A percentile compares a stretch with the other conserved stretches of the same genome.
Conservation (phyloP, 2,329 filamentous ascomycete species). For the Harringtonia aguacate region DNA sequence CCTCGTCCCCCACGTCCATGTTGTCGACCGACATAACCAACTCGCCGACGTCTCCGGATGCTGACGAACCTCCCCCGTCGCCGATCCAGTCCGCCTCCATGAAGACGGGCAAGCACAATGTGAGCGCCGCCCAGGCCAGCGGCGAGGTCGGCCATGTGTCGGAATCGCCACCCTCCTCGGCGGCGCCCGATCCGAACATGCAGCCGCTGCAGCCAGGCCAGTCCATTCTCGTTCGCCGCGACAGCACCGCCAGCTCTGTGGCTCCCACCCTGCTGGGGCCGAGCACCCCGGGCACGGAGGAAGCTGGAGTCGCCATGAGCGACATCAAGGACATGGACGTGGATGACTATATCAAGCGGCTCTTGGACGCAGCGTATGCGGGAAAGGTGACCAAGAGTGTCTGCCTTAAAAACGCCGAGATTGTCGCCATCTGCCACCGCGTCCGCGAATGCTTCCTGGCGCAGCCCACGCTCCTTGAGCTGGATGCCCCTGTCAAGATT, state of each 20-base stretch:
- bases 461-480: conserved; percentile 83
- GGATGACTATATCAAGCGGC: conserved; percentile 91
- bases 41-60: conserved; percentile 29
- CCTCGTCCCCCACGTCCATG: conserved; percentile 25
- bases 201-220: conserved; percentile 64
- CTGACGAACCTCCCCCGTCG: conserved; percentile 63
- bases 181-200: conserved; percentile 35
- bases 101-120: conserved; percentile 63
- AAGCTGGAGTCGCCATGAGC: conserved; percentile 62
- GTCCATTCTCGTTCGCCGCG: conserved; percentile 79
- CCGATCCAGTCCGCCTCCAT: conserved; percentile 70
- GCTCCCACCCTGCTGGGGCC: conserved; percentile 9
- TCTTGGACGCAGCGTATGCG: conserved; percentile 89
- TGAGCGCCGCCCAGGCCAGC: conserved; percentile 69
- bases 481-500: conserved; percentile 93
- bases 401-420: conserved; percentile 95
- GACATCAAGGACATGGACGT: conserved; percentile 88
- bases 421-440: conserved; percentile 82
- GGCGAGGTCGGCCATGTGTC: conserved; percentile 94
- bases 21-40: conserved; percentile 29
- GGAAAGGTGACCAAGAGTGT: conserved; percentile 97
- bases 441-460: conserved; percentile 82
- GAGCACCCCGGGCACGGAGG: conserved; percentile 9
- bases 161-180: conserved; percentile 70
- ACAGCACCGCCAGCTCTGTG: conserved; percentile 54